phyloP scores from a whole-genome alignment of 805 yeast species.

The Teunomyces stri region DNA sequence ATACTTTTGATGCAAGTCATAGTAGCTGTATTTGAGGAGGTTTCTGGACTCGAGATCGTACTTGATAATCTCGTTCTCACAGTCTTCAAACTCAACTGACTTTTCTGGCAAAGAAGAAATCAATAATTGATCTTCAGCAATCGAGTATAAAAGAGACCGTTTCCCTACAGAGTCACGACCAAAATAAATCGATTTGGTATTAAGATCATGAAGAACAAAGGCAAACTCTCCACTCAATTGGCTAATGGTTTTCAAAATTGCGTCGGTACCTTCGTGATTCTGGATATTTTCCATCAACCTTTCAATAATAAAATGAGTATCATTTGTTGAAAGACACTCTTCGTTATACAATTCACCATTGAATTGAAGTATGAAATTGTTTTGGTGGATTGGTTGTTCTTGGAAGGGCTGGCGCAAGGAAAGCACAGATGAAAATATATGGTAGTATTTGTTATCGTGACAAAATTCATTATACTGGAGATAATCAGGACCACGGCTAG shows the following conservation, averaged over 20 bases:
- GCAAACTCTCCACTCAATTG: conserved; percentile 83
- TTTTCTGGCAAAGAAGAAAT: conserved; percentile 33
- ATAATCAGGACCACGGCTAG: conserved; percentile 63
- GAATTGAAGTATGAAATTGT: conserved; percentile 55
- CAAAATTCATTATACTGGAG: conserved; percentile 16
- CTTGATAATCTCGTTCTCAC: conserved; percentile 49
- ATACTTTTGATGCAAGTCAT: not conserved
- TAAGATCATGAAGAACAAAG: conserved; percentile 48
- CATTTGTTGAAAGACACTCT: conserved; percentile 54
- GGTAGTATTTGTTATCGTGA: conserved; percentile 14
- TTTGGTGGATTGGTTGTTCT: conserved; percentile 58
- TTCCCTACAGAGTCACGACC: conserved; percentile 85
- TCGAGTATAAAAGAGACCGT: conserved; percentile 61
- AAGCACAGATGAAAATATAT: conserved; percentile 67
- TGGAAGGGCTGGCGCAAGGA: conserved; percentile 79
- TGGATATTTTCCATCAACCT: conserved; percentile 24
- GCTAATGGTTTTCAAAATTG: conserved; percentile 43
- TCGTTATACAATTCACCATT: conserved; percentile 86
- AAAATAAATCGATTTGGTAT: conserved; percentile 50
- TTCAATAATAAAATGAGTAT: conserved; percentile 54
- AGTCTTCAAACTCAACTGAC: conserved; percentile 44
- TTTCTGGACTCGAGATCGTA: conserved; percentile 28
- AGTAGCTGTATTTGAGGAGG: conserved; percentile 1
- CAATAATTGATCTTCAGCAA: conserved; percentile 31
- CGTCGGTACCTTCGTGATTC: conserved; percentile 14